Evolutionary conservation across 139 green algal genomes (phyloP), one percentile per base, ranked within the genome.

Genomic region (Volvox africanus): DNA sequence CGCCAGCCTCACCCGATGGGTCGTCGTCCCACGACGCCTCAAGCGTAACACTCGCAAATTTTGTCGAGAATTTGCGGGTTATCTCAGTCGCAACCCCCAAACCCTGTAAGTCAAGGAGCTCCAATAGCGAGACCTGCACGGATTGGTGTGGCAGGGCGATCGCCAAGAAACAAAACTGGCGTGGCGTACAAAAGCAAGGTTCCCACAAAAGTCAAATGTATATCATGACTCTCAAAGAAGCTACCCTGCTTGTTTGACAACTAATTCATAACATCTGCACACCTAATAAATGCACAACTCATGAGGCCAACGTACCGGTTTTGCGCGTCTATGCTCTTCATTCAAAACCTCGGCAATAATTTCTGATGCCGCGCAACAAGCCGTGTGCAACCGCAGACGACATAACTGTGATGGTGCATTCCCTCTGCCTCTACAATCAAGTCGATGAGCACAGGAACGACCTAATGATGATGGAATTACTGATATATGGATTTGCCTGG

Each of bases 1-100:
- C 44, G 44, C 44, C 44, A 55, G 44, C 44, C 83, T 3, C 14
- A 90, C 86, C 86, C 14, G 71, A 37, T 9, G 20, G 71, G 30
- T 83, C 86, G 30, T 90, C 86, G 20, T 90, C 86, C 86, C 86
- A 90, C 0, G 50, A 77, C 18, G 71, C 71, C 30, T 90, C 86
- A 9, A 90, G 73, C n/a, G 71, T 65, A 28, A 84, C 71, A 55
- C 86, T 83, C 26, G 50, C 50, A 19, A 90, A 83, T 32, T 75
- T 76, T 22, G 86, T 90, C 0, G 73, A 75, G 73, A 90, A 90
- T 55, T 62, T 76, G 0, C 86, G 86, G 3, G 50, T 83, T 0
- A 76, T 28, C 9, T 83, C 73, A 18, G 33, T 55, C 21, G 5
- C 16, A 28, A 90, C 73, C 35, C 86, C 86, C 86, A 44, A 90